These are phyloP conservation scores for Macadamia integrifolia DNA, from an alignment of 164 flowering plant species.

Conservation along the genomic window DNA sequence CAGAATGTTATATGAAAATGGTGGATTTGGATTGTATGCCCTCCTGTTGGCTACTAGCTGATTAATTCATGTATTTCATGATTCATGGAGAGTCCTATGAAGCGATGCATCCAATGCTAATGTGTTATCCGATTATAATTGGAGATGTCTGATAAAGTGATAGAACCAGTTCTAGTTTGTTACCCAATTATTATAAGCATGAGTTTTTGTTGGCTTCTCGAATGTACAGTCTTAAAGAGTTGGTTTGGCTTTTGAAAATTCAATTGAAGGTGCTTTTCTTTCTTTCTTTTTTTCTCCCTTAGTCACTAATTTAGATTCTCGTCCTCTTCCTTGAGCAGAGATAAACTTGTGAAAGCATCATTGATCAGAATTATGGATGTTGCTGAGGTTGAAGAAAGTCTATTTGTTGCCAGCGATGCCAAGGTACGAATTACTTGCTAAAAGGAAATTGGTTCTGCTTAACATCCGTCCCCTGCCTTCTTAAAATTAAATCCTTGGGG, in stretches of 20 bases:
- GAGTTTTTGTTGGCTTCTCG: not conserved
- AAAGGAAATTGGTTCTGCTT: not conserved
- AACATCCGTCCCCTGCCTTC: not conserved
- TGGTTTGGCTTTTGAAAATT: not conserved
- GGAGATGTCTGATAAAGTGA: not conserved
- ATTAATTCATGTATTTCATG: not conserved
- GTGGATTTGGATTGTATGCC: not conserved
- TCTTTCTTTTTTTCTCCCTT: not conserved
- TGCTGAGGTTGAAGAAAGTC: conserved; percentile 76
- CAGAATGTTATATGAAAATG: conserved; percentile 10
- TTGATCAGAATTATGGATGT: conserved; percentile 53
- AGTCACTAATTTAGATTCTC: not conserved
- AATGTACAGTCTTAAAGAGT: not conserved
- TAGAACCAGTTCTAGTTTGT: not conserved
- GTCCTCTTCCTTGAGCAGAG: conserved; percentile 18
- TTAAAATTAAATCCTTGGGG: not conserved
- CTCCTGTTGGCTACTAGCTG: not conserved
- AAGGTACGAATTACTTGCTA: conserved; percentile 49
- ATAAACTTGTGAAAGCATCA: conserved; percentile 15
- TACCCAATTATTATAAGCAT: not conserved
- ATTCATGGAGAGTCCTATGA: no score
- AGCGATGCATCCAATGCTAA: no score
- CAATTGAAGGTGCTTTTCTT: not conserved
- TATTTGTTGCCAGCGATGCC: conserved; percentile 78
- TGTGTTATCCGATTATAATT: no score